phyloP scores from a whole-genome alignment of 805 yeast genomes.

The Wickerhamomyces chaumierensis region DNA sequence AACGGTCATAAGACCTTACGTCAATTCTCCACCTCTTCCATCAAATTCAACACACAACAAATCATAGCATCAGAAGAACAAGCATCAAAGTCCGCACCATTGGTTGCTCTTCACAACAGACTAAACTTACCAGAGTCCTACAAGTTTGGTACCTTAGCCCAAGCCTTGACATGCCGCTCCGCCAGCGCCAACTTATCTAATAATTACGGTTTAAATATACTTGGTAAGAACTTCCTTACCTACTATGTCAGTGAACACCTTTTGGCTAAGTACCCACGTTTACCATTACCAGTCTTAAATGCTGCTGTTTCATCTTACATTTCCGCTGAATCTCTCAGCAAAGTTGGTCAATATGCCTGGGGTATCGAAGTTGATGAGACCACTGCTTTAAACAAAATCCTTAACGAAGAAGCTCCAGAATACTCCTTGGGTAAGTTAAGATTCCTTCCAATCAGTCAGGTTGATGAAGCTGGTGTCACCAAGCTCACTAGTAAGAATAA shows the following conservation, averaged over 20 bases:
- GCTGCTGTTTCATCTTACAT: slow-evolving; percentile 69
- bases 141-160: slow-evolving; percentile 59
- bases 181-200: slow-evolving; percentile 36
- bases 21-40: not conserved
- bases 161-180: slow-evolving; percentile 58
- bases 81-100: slow-evolving; percentile 53
- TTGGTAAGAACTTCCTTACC: slow-evolving; percentile 70
- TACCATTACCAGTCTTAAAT: slow-evolving; percentile 70
- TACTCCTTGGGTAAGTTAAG: slow-evolving; percentile 63
- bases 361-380: slow-evolving; percentile 75
- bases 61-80: slow-evolving; percentile 28
- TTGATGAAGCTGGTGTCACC: slow-evolving; percentile 39
- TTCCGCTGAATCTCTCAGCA: slow-evolving; percentile 52
- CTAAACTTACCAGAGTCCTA: slow-evolving; percentile 49
- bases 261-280: slow-evolving; percentile 72
- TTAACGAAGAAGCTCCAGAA: slow-evolving; percentile 58
- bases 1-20: not conserved
- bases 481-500: slow-evolving; percentile 24
- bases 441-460: slow-evolving; percentile 25
- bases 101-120: slow-evolving; percentile 72
- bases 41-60: not conserved
- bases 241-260: slow-evolving; percentile 69
- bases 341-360: slow-evolving; percentile 62
- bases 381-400: slow-evolving; percentile 50
- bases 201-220: slow-evolving; percentile 68